These are phyloP conservation scores for Leptographium radiaticola DNA, from an alignment of 2,329 filamentous ascomycete genomes.

Conservation along the genomic window DNA sequence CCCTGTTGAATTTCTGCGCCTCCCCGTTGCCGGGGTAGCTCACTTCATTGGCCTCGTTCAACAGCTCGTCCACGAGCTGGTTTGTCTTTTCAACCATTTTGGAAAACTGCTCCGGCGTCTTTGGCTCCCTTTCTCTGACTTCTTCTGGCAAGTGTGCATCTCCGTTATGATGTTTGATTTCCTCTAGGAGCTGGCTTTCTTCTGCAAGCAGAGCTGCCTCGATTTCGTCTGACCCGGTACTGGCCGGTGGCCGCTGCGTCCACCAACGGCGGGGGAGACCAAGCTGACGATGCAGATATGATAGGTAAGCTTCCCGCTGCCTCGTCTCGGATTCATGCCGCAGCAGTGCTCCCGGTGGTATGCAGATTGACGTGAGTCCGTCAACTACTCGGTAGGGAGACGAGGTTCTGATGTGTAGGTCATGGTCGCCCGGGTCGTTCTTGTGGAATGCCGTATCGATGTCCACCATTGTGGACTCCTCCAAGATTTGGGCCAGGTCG, in stretches of 20 bases:
- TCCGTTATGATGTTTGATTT: not conserved
- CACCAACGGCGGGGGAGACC: slow-evolving; percentile 8
- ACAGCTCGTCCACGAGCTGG: slow-evolving; percentile 18
- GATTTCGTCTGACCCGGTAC: slow-evolving; percentile 1
- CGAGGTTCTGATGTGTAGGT: not conserved
- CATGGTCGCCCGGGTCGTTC: not conserved
- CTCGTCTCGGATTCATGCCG: not conserved
- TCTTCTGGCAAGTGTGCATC: not conserved
- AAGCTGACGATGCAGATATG: slow-evolving; percentile 9
- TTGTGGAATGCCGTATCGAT: not conserved
- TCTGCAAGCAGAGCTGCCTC: slow-evolving; percentile 6
- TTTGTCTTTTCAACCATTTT: slow-evolving; percentile 13
- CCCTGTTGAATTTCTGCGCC: slow-evolving; percentile 8
- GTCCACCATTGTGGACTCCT: not conserved
- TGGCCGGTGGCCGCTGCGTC: slow-evolving; percentile 2
- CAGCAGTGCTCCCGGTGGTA: slow-evolving; percentile 1
- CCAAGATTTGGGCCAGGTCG: slow-evolving; percentile 5
- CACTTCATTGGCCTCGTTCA: slow-evolving; percentile 16
- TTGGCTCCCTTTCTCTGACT: slow-evolving; percentile 19
- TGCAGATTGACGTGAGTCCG: slow-evolving; percentile 8
- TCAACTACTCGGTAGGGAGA: slow-evolving; percentile 3
- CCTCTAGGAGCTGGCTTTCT: not conserved
- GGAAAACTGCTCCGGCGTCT: slow-evolving; percentile 4
- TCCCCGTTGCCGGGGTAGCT: slow-evolving; percentile 12
- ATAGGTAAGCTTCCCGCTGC: slow-evolving; percentile 5